Evolutionary conservation across 352 stramenopile genomes (phyloP), one percentile per base, ranked within the genome.

Genomic region (Globisporangium cylindrosporum): DNA sequence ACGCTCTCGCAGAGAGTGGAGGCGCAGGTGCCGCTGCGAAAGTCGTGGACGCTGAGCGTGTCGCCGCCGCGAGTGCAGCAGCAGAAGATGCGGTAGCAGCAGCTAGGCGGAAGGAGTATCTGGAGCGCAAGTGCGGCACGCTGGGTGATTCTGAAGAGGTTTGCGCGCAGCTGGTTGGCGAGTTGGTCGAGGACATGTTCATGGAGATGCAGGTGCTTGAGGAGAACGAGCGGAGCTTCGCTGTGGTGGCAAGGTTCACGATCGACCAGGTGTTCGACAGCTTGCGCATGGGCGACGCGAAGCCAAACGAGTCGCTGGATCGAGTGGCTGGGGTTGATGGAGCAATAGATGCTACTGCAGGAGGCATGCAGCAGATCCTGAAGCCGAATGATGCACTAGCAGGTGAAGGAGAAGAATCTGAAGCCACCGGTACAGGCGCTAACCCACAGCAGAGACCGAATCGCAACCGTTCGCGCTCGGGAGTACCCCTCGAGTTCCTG

Each of bases 181-280:
- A 83, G 32, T 51, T 81, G 6, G 38, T 84, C 14, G 62, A 73
- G 24, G 74, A 72, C n/a, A 77, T 88, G 34, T 88, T 88, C 18
- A 29, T 75, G 27, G 72, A 84, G 48, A 83, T 86, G 76, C 72
- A 78, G 48, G 73, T 82, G 24, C 62, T 63, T 7, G 55, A 73
- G 3, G 70, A 84, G 43, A 88, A 77, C 62, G 51, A 59, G 24
- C 41, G 49, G 0, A 59, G 74, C 4, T 76, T 88, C 59, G 24
- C 59, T 20, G n/a, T 49, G 6, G 67, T 77, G 2, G 60, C 69
- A 7, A 59, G 29, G 7, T 66, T 72, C 29, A 62, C 77, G 59
- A 77, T 66, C 9, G 20, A 38, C 0, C 59, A 75, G 62, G 62
- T 67, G 48, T 81, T 84, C 18, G 69, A 73, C 34, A 56, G 67